Base-by-base conservation (phyloP, 345 rosid genomes). In the Populus nigra region DNA sequence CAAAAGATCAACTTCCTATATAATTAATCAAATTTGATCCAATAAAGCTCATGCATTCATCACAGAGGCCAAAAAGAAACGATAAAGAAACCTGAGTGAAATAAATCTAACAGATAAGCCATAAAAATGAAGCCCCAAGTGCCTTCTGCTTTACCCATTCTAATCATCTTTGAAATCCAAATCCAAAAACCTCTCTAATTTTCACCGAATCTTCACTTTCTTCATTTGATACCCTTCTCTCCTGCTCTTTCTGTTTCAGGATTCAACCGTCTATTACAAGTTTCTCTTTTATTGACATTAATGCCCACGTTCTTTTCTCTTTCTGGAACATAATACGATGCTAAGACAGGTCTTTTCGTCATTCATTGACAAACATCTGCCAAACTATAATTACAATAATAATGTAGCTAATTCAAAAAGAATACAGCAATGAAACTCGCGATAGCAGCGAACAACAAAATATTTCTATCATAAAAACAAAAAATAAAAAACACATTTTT, bases 21-120 rank as follows among this genome's bases (percentile, higher is more conserved):
- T 7, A 69, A 29, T 3, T 59, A 11, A 57, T 77, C 61, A 31
- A 65, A 59, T 25, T 53, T 55, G 38, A 25, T 10, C 43, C 36
- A 38, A 68, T 18, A 25, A 53, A 36, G n/a, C 8, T 9, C 38
- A 31, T 13, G 18, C 23, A 7, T 15, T 25, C 13, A 33, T 25
- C 5, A 25, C 18, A 39, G 27, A 22, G 25, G 18, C 53, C 39
- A 20, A 15, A 11, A 2, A 20, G 25, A 38, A 25, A 15, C 59
- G 43, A 39, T 5, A 55, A 18, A 27, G 5, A 2, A 31, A 87
- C 98, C 98, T 95, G 99, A 20, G 97, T 93, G 85, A 93, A 95
- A 86, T 95, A 93, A 77, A 95, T 88, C 87, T 92, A 87, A 84
- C 97, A 95, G 79, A 95, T 83, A 29, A 95, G 93, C 99, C 98